These are phyloP conservation scores for Boeremia lycopersici DNA, from an alignment of 2,329 filamentous ascomycete species.

Conservation along the genomic window DNA sequence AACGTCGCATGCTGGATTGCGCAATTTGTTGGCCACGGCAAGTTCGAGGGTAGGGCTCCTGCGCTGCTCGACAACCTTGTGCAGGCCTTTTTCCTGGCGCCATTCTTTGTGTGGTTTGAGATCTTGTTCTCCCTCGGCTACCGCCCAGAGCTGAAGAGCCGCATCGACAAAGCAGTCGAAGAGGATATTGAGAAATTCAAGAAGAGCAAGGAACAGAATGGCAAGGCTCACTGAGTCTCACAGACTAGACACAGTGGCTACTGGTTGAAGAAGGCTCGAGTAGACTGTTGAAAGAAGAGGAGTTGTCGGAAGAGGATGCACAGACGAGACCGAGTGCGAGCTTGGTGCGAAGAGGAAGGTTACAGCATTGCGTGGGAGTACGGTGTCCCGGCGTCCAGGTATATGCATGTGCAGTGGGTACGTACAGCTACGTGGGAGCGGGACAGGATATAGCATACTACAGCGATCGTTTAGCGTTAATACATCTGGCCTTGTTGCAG, in stretches of 20 bases:
- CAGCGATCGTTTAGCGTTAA: constrained; percentile 12
- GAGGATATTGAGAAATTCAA: constrained; percentile 77
- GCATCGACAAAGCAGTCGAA: constrained; percentile 77
- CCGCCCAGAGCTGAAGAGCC: constrained; percentile 80
- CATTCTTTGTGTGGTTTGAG: constrained; percentile 97
- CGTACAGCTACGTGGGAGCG: neutral
- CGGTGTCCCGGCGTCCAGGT: constrained; percentile 23
- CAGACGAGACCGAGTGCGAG: neutral
- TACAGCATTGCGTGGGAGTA: constrained; percentile 33
- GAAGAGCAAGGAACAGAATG: constrained; percentile 57
- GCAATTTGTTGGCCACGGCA: constrained; percentile 91
- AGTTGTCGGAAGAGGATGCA: neutral
- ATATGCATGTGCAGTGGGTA: constrained; percentile 1
- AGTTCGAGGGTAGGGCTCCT: constrained; percentile 85
- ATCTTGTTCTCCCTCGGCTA: constrained; percentile 90
- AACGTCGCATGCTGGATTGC: constrained; percentile 81
- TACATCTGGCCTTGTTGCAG: neutral
- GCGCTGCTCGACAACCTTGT: constrained; percentile 89
- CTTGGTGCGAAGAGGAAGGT: constrained; percentile 2
- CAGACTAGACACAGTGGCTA: constrained; percentile 19
- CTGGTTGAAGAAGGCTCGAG: neutral
- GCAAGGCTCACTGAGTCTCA: constrained; percentile 19
- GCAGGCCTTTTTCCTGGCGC: constrained; percentile 89
- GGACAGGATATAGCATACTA: constrained; percentile 6
- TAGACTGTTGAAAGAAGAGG: neutral